Base-by-base conservation (phyloP, 108 stramenopile genomes). In the Licmophora abbreviata region DNA sequence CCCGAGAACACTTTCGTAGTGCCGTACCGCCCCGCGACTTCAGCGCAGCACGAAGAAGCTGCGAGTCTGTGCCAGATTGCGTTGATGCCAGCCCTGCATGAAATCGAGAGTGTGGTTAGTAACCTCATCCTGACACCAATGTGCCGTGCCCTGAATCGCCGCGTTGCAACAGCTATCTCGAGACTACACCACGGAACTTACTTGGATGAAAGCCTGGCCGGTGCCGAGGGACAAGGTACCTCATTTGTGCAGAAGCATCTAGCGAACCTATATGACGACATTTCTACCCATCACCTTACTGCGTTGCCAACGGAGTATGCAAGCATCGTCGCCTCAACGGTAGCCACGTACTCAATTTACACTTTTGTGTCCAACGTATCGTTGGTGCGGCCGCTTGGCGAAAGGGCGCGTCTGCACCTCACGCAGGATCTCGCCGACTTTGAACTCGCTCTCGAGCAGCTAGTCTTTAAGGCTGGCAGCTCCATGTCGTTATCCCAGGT, bases 361-460 rank as follows among this genome's bases (percentile, higher is more conserved):
- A 72, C 71, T 20, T 87, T 87, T 43, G 77, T 91, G 1, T 91
- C 89, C 1, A 91, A 86, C 58, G 75, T 65, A 3, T 64, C 79
- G 11, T 51, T 91, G 42, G 66, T 91, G 26, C 68, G 89, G n/a
- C 85, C 89, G 4, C 41, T 91, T 44, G 74, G 76, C 0, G 85
- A 86, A 64, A 56, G 67, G 0, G 76, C 69, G 18, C 64, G 82
- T 27, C 58, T 91, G 53, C 69, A 77, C 42, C 29, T 91, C 26
- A 85, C 83, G 18, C 89, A 91, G 56, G 84, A 91, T 61, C 69
- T 91, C 10, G 79, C 85, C 21, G 89, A 91, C 52, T 78, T 91
- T 47, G 89, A 91, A 64, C 51, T 91, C 24, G 59, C 64, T 9
- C 42, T 91, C 31, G 84, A 85, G 46, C 84, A 91, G 54, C 65